Percentiles rank a stretch among this genome's conserved stretches.
Conservation (phyloP, 352 stramenopile genomes). For the Globisporangium abappressorium region DNA sequence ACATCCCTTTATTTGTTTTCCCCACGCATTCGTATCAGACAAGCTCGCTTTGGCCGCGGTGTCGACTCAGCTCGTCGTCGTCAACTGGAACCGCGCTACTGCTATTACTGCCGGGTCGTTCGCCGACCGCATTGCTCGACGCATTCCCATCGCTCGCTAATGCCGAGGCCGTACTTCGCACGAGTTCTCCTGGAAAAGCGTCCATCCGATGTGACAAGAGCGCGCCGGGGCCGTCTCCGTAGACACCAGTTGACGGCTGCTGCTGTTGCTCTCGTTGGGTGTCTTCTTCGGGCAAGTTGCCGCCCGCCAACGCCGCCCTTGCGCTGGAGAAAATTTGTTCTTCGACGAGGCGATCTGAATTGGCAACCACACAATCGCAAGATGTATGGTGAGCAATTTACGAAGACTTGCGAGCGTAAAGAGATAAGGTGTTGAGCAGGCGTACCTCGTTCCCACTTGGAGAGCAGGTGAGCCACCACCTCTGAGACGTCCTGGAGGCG, state of each 20-base stretch:
- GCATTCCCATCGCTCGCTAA: not conserved
- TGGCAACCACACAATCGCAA: not conserved
- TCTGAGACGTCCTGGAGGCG: constrained; percentile 74
- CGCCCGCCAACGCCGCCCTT: not conserved
- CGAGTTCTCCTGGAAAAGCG: not conserved
- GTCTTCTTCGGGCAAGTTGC: constrained; percentile 3
- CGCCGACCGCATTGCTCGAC: not conserved
- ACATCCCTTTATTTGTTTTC: not conserved
- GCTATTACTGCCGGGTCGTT: constrained; percentile 2
- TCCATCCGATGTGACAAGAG: constrained; percentile 6
- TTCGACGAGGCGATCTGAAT: constrained; percentile 8
- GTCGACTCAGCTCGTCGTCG: constrained; percentile 7
- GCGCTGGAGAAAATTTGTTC: not conserved
- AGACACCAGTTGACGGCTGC: not conserved
- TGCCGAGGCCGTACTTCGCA: not conserved
- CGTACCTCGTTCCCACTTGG: constrained; percentile 69
- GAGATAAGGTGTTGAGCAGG: not conserved
- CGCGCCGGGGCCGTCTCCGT: constrained; percentile 11
- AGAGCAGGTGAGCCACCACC: constrained; percentile 61
- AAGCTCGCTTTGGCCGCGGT: constrained; percentile 12
- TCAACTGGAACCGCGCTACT: not conserved
- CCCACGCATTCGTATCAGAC: not conserved
- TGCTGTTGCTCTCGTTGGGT: not conserved
- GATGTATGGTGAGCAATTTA: not conserved
- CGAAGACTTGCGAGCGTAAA: not conserved